Base-by-base conservation (phyloP, 352 stramenopile species). In the Pythium monospermum region DNA sequence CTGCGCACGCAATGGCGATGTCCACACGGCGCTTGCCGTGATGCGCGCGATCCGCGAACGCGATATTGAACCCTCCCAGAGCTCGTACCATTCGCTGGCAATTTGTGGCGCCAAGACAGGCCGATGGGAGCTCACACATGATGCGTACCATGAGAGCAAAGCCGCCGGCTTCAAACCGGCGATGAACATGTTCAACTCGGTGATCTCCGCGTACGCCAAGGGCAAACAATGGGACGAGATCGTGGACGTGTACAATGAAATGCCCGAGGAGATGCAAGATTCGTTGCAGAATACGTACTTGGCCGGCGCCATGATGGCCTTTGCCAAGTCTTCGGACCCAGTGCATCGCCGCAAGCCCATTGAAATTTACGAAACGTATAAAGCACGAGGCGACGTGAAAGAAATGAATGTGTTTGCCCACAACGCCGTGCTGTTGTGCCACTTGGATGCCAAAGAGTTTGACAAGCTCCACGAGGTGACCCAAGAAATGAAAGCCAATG, bases 31-130 rank as follows among this genome's bases (percentile, higher is more conserved):
- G 1, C 28, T 86, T 4, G 79, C 73, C 6, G 76, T 94, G 35
- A 51, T 90, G 49, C 72, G 69, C 4, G 76, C 78, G 16, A 87
- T 89, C 45, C 72, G 64, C 8, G 63, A 91, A 57, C 71, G 64
- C 2, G 47, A 60, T 8, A 49, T 91, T 1, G 61, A 74, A 46
- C 85, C 91, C 76, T 86, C 76, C 18, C 75, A 87, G 53, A 74
- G 73, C 48, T 83, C 83, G 40, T 94, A 84, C 52, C 82, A 91
- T 64, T 90, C 80, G 27, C 67, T 91, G 1, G 73, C 80, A 22
- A 87, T 91, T 51, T 91, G 78, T 47, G 79, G 76, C 5, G 74
- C 72, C 40, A 91, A 91, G 64, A 87, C 75, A 0, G 78, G 80
- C 5, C 73, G 66, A n/a, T 84, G 75, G 58, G 76, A 91, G 32